Percentiles rank a stretch among this genome's conserved stretches.
These are phyloP conservation scores for Ammopiptanthus mongolicus DNA, from an alignment of 306 rosid genomes.

Conservation along the genomic window DNA sequence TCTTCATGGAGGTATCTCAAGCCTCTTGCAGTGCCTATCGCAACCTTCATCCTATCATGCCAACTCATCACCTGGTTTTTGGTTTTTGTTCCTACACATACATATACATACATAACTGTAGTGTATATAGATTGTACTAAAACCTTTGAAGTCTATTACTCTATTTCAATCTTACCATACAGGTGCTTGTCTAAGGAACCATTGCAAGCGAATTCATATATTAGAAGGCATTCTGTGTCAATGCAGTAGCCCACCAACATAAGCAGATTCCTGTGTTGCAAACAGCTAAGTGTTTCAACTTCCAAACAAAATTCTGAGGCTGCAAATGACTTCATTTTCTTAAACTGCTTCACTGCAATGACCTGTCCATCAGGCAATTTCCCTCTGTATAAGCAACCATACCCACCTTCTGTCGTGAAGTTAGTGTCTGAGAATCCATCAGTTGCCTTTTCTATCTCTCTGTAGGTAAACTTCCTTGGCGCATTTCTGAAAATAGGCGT, in stretches of 20 bases:
- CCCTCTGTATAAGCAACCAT: constrained; percentile 12
- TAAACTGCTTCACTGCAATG: constrained; percentile 27
- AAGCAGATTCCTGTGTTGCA: constrained; percentile 23
- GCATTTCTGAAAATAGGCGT: constrained; percentile 8
- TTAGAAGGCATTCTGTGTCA: constrained; percentile 19
- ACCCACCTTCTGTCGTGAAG: constrained; percentile 19
- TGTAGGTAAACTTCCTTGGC: constrained; percentile 11
- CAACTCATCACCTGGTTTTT: constrained; percentile 8
- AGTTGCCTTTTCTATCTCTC: constrained; percentile 20
- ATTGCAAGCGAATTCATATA: constrained; percentile 30
- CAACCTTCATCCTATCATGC: constrained; percentile 14
- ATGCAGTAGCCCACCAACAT: constrained; percentile 26
- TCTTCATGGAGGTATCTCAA: constrained; percentile 30
- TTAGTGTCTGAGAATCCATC: constrained; percentile 6
- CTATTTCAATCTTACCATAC: constrained; percentile 2
- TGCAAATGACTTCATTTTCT: not conserved
- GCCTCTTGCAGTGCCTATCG: constrained; percentile 24
- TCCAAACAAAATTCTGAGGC: constrained; percentile 20
- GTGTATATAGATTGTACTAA: not conserved
- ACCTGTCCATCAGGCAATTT: constrained; percentile 24
- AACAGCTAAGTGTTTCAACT: constrained; percentile 23
- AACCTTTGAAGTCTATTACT: not conserved
- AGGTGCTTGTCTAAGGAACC: constrained; percentile 23
- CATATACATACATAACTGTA: not conserved
- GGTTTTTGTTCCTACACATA: not conserved